Conservation (phyloP, 2,329 filamentous ascomycete genomes). For the Apiospora arundinis region DNA sequence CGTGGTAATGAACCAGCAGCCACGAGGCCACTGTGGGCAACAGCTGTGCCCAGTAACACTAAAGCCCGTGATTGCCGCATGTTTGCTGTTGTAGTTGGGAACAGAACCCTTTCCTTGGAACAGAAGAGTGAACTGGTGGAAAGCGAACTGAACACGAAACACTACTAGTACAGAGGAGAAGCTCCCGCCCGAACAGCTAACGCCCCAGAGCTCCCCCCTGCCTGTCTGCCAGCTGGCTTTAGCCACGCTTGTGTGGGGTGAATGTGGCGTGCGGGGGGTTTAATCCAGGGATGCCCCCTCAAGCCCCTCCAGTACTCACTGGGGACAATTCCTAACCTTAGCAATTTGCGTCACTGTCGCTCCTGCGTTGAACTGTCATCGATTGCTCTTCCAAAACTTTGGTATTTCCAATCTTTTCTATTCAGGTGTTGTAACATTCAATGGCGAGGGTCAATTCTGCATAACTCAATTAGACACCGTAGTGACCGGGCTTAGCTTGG, state of each 20-base stretch:
- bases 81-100: conserved; percentile 29
- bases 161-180: background rate
- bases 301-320: background rate
- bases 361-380: too few species aligned
- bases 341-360: too few species aligned
- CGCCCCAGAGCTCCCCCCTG: conserved; percentile 8
- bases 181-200: background rate
- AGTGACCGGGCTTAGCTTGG: too few species aligned
- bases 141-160: conserved; percentile 22
- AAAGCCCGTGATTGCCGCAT: conserved; percentile 58
- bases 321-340: too few species aligned
- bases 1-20: conserved; percentile 76
- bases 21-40: conserved; percentile 54
- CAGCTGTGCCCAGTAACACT: conserved; percentile 59
- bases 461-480: too few species aligned
- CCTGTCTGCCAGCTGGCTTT: background rate
- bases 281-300: background rate
- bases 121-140: background rate
- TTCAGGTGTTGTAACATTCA: too few species aligned
- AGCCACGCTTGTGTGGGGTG: conserved; percentile 1
- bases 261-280: conserved; percentile 14
- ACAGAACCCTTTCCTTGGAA: conserved; percentile 13
- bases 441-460: too few species aligned
- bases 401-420: too few species aligned
- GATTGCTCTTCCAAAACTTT: too few species aligned